Conservation (phyloP, 129 eudicot species). For the Centrapalus pauciflorus region DNA sequence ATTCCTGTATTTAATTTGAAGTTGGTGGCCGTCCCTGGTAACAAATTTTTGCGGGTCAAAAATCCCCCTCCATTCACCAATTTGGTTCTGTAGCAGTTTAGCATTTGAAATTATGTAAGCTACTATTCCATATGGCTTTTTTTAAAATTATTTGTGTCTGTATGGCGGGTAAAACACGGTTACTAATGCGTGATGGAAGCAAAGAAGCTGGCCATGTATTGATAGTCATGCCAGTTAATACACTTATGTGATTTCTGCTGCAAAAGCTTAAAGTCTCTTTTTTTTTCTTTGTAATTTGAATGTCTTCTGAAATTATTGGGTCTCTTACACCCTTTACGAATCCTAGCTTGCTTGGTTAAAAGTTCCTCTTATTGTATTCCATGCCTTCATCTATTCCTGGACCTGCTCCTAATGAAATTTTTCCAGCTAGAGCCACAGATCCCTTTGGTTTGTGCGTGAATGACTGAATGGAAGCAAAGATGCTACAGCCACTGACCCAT, state of each 20-base stretch:
- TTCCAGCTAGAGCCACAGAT: too few relatives aligned
- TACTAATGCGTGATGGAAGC: neutral
- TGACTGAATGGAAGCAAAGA: too few relatives aligned
- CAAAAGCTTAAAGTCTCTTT: neutral
- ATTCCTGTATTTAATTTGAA: too few relatives aligned
- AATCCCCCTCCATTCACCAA: too few relatives aligned
- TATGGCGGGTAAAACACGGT: neutral
- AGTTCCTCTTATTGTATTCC: slow-evolving; percentile 27
- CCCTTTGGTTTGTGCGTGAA: too few relatives aligned
- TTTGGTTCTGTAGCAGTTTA: too few relatives aligned
- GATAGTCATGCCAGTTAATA: neutral
- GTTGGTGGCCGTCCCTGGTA: too few relatives aligned
- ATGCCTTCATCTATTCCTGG: slow-evolving; percentile 97
- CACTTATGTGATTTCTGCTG: neutral
- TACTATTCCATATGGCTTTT: too few relatives aligned
- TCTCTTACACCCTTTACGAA: slow-evolving; percentile 3
- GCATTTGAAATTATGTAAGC: too few relatives aligned
- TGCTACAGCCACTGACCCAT: slow-evolving; percentile 80
- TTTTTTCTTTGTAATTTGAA: neutral
- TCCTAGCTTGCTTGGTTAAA: neutral
- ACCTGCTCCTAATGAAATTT: slow-evolving; percentile 95
- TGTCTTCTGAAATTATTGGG: too few relatives aligned
- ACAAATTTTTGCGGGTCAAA: too few relatives aligned
- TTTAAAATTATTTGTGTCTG: neutral
- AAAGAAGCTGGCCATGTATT: neutral